Conservation (phyloP, 805 yeast genomes). For the Pichia eremophila region DNA sequence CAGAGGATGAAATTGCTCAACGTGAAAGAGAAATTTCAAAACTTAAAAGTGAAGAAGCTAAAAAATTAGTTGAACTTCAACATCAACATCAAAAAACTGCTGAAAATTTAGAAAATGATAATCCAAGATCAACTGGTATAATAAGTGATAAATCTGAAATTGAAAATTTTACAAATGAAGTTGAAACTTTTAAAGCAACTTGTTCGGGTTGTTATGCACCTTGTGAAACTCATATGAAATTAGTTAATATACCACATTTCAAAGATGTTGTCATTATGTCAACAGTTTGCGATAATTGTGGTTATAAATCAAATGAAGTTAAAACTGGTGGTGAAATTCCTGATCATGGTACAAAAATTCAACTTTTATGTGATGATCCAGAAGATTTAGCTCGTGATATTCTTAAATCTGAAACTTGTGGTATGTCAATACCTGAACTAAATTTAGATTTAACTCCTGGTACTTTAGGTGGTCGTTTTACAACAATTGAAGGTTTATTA, state of each 20-base stretch:
- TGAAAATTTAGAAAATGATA: conserved; percentile 19
- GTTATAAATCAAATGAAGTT: conserved; percentile 94
- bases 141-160: conserved; percentile 63
- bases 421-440: conserved; percentile 76
- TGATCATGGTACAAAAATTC: conserved; percentile 64
- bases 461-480: conserved; percentile 95
- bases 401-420: conserved; percentile 89
- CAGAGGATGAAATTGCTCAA: conserved; percentile 53
- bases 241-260: conserved; percentile 94
- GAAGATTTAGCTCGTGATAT: conserved; percentile 93
- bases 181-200: conserved; percentile 84
- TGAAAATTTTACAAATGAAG: conserved; percentile 80
- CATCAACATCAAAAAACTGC: conserved; percentile 25
- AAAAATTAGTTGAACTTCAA: conserved; percentile 21
- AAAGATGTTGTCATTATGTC: conserved; percentile 96
- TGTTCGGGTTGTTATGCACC: conserved; percentile 82
- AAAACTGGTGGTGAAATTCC: conserved; percentile 98
- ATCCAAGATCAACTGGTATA: conserved; percentile 46
- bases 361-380: conserved; percentile 71
- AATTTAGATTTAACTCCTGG: conserved; percentile 89
- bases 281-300: conserved; percentile 86
- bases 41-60: conserved; percentile 10
- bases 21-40: conserved; percentile 30
- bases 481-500: conserved; percentile 90
- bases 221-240: conserved; percentile 93